A percentile compares a stretch with the other conserved stretches of the same genome.
phyloP scores from a whole-genome alignment of 768 basidiomycete genomes.

The Kwoniella botswanensis region DNA sequence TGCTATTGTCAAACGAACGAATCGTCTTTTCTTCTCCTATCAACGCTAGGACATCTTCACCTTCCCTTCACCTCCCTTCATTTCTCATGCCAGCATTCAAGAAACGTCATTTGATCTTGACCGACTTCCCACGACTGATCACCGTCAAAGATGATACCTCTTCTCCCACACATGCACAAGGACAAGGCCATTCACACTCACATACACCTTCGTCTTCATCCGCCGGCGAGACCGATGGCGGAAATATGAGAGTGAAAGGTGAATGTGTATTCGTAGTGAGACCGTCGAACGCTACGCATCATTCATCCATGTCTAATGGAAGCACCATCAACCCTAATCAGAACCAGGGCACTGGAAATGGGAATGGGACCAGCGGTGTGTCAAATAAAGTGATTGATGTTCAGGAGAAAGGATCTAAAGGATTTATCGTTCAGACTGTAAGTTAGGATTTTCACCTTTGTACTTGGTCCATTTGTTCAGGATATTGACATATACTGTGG shows the following conservation, averaged over 20 bases:
- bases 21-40: constrained; percentile 48
- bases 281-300: constrained; percentile 21
- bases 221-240: background rate
- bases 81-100: constrained; percentile 47
- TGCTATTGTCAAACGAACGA: constrained; percentile 46
- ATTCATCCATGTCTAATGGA: constrained; percentile 3
- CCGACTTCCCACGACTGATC: constrained; percentile 54
- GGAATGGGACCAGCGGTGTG: constrained; percentile 11
- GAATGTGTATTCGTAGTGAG: constrained; percentile 49
- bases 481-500: background rate
- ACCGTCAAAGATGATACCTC: constrained; percentile 50
- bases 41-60: constrained; percentile 33
- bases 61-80: constrained; percentile 38
- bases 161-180: background rate
- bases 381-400: constrained; percentile 41
- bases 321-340: background rate
- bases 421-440: constrained; percentile 53
- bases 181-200: background rate
- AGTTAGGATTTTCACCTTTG: constrained; percentile 17
- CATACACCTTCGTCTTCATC: background rate
- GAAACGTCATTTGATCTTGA: constrained; percentile 46
- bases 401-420: constrained; percentile 41
- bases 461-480: background rate
- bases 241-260: constrained; percentile 41
- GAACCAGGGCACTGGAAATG: too few relatives aligned